A percentile compares a stretch with the other conserved stretches of the same genome.
These are phyloP conservation scores for Harringtonia aguacate DNA, from an alignment of 2,329 filamentous ascomycete genomes.

Conservation along the genomic window DNA sequence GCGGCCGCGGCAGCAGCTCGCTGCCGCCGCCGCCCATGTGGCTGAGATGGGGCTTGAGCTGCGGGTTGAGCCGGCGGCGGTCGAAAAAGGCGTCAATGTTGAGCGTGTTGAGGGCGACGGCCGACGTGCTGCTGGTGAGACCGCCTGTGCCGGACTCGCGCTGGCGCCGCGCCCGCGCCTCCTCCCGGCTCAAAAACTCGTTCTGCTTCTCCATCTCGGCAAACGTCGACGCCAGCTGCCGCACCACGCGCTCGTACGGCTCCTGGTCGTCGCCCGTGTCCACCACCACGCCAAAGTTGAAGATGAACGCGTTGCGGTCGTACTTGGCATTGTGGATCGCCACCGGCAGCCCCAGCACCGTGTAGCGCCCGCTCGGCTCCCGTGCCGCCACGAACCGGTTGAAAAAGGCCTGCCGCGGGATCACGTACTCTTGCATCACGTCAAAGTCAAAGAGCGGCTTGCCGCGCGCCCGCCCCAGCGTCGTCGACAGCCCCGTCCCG, in stretches of 20 bases:
- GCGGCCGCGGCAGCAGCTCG: constrained; percentile 20
- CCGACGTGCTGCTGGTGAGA: no score
- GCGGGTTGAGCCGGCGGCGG: neutral
- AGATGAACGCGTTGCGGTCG: constrained; percentile 91
- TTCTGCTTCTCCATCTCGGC: constrained; percentile 87
- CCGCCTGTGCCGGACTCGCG: neutral
- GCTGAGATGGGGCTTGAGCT: no score
- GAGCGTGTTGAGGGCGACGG: neutral
- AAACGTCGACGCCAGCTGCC: constrained; percentile 76
- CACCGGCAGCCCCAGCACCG: constrained; percentile 79
- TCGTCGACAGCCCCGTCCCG: neutral
- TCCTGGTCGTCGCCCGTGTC: constrained; percentile 49
- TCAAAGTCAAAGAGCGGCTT: constrained; percentile 65
- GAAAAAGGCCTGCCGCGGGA: constrained; percentile 90
- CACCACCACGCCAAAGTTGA: constrained; percentile 76
- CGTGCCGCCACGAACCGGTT: constrained; percentile 79
- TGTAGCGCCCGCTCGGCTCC: constrained; percentile 57
- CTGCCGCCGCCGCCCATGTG: neutral
- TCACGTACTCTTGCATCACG: constrained; percentile 82
- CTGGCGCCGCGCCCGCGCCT: constrained; percentile 15
- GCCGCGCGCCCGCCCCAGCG: neutral
- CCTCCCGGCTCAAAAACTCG: constrained; percentile 56
- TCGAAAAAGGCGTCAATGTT: neutral
- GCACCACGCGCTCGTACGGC: constrained; percentile 74
- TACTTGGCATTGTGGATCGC: constrained; percentile 77